A percentile compares a stretch with the other conserved stretches of the same genome.
Conservation (phyloP, 306 rosid genomes). For the Gastrolobium bilobum region DNA sequence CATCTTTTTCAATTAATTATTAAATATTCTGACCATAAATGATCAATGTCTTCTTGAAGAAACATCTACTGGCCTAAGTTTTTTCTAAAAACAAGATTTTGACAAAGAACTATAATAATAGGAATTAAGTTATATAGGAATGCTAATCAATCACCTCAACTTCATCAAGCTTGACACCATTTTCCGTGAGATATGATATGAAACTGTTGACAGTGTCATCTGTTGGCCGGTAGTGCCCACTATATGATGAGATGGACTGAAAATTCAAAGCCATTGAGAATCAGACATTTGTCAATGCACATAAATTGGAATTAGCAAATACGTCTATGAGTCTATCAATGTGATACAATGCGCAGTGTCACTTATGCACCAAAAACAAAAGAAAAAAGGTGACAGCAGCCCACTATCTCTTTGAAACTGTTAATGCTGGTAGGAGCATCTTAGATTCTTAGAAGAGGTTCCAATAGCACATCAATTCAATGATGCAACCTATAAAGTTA, state of each 20-base stretch:
- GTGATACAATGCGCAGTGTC: neutral
- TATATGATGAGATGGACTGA: conserved; percentile 92
- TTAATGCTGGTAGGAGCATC: conserved; percentile 10
- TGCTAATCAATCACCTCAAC: conserved; percentile 73
- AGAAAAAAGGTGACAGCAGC: conserved; percentile 14
- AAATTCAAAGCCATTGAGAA: conserved; percentile 50
- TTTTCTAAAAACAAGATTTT: neutral
- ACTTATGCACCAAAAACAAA: conserved; percentile 2
- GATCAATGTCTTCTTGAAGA: conserved; percentile 20
- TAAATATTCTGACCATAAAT: neutral
- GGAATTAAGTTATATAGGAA: conserved; percentile 2
- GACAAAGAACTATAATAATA: neutral
- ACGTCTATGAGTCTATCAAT: conserved; percentile 20
- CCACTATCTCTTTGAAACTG: conserved; percentile 8
- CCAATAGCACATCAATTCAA: conserved; percentile 13
- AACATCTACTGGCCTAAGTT: neutral
- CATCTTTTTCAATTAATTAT: neutral
- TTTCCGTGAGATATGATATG: conserved; percentile 71
- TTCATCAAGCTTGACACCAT: conserved; percentile 78
- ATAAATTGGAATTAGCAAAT: conserved; percentile 19
- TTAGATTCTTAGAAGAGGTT: conserved; percentile 26
- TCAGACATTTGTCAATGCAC: conserved; percentile 41
- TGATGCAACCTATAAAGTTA: conserved; percentile 19
- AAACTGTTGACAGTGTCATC: conserved; percentile 73
- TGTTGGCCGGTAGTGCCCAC: conserved; percentile 97